Percentiles rank a stretch among this genome's conserved stretches.
Evolutionary conservation across 2,329 filamentous ascomycete species (phyloP).

Genomic region (Aspergillus tanneri): DNA sequence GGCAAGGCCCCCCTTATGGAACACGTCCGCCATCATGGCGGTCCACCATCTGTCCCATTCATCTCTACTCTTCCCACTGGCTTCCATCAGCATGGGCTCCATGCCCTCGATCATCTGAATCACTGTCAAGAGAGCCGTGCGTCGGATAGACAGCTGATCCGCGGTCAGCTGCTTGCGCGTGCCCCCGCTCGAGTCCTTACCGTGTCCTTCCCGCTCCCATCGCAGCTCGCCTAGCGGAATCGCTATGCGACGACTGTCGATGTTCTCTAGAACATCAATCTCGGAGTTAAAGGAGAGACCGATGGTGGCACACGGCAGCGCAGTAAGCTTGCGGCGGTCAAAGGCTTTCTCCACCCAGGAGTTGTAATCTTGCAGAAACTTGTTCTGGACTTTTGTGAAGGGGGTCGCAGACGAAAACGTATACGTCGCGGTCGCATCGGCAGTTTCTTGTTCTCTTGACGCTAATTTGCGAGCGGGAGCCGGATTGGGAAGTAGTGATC

Average conservation of each 20-base stretch:
- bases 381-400: slow-evolving; percentile 76
- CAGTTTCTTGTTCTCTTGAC: slow-evolving; percentile 63
- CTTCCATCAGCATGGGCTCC: slow-evolving; percentile 77
- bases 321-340: slow-evolving; percentile 66
- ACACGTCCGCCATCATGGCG: slow-evolving; percentile 79
- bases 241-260: slow-evolving; percentile 75
- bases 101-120: slow-evolving; percentile 82
- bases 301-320: slow-evolving; percentile 76
- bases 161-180: slow-evolving; percentile 57
- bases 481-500: slow-evolving; percentile 77
- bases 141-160: slow-evolving; percentile 70
- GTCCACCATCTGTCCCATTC: slow-evolving; percentile 91
- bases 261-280: slow-evolving; percentile 65
- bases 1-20: slow-evolving; percentile 73
- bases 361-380: slow-evolving; percentile 80
- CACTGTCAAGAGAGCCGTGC: slow-evolving; percentile 77
- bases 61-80: slow-evolving; percentile 81
- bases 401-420: slow-evolving; percentile 79
- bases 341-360: slow-evolving; percentile 75
- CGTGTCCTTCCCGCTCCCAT: slow-evolving; percentile 72
- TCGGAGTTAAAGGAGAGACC: slow-evolving; percentile 79
- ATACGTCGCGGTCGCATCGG: slow-evolving; percentile 73
- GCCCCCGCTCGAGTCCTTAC: slow-evolving; percentile 32
- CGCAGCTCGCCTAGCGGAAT: slow-evolving; percentile 80
- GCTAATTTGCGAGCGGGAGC: slow-evolving; percentile 58